Evolutionary conservation across 179 eudicot genomes (phyloP).

Genomic region (Actinidia arguta): DNA sequence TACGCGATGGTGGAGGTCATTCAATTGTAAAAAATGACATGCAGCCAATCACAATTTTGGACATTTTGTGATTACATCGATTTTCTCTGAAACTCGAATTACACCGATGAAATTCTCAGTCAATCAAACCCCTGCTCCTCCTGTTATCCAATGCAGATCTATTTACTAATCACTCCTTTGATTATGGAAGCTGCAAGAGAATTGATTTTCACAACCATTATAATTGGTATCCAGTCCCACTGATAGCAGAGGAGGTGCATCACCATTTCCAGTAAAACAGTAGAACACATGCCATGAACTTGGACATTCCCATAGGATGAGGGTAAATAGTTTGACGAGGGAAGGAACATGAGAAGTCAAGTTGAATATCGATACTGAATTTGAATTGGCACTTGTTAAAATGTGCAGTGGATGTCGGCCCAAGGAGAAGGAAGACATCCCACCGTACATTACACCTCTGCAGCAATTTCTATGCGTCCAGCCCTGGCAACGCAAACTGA

Average conservation of each 20-base stretch:
- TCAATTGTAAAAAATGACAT: too few relatives aligned
- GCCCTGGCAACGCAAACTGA: slow-evolving; percentile 63
- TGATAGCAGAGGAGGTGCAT: neutral
- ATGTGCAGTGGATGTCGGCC: neutral
- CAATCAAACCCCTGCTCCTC: too few relatives aligned
- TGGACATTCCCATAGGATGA: neutral
- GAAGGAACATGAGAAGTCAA: neutral
- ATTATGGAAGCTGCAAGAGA: neutral
- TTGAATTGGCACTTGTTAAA: neutral
- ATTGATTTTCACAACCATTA: neutral
- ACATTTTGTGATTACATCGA: too few relatives aligned
- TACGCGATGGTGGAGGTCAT: too few relatives aligned
- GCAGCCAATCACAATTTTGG: too few relatives aligned
- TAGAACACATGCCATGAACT: neutral
- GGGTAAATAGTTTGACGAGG: neutral
- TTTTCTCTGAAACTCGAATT: too few relatives aligned
- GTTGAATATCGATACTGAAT: neutral
- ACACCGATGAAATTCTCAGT: too few relatives aligned
- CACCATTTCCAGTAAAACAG: slow-evolving; percentile 8
- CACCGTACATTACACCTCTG: neutral
- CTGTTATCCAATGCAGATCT: neutral
- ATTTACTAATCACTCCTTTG: slow-evolving; percentile 4
- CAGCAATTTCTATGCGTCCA: slow-evolving; percentile 35
- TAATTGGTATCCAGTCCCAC: neutral
- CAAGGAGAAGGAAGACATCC: neutral